Evolutionary conservation across 2,329 filamentous ascomycete genomes (phyloP).

Genomic region (Cytospora chrysosperma): DNA sequence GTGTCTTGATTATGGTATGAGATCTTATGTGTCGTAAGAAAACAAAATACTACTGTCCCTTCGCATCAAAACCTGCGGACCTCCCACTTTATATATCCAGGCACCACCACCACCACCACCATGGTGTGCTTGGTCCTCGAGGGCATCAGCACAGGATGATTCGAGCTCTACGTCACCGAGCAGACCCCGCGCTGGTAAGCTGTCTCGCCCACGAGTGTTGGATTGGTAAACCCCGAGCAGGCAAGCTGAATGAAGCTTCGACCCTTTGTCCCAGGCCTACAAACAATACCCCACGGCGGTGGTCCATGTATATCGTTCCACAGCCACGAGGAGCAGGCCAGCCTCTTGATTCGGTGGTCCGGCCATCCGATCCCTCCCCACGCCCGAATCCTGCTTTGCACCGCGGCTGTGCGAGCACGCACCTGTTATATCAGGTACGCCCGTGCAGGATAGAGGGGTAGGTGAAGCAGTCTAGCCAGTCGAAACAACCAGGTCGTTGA

Average conservation of each 20-base stretch:
- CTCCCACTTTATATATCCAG: slow-evolving; percentile 1
- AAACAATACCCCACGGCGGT: neutral
- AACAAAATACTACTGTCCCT: neutral
- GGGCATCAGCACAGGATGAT: neutral
- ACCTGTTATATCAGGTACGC: neutral
- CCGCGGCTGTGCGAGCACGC: too few species aligned
- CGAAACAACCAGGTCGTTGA: neutral
- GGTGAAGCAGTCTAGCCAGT: neutral
- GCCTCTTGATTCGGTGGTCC: slow-evolving; percentile 10
- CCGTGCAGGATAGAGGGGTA: neutral
- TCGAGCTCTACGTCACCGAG: slow-evolving; percentile 15
- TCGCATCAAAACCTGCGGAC: neutral
- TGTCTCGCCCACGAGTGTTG: neutral
- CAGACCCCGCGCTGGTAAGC: neutral
- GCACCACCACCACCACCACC: neutral
- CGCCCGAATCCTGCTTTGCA: slow-evolving; percentile 7
- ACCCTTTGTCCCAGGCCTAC: neutral
- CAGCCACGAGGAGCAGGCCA: slow-evolving; percentile 6
- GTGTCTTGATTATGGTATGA: neutral
- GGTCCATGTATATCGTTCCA: slow-evolving; percentile 1
- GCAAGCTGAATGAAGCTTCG: slow-evolving; percentile 7
- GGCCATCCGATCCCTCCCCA: neutral
- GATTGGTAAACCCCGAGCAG: slow-evolving; percentile 12
- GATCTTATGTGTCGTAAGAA: neutral
- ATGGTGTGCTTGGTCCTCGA: neutral